Base-by-base conservation (phyloP, 148 eudicot species). In the Camellia sinensis region DNA sequence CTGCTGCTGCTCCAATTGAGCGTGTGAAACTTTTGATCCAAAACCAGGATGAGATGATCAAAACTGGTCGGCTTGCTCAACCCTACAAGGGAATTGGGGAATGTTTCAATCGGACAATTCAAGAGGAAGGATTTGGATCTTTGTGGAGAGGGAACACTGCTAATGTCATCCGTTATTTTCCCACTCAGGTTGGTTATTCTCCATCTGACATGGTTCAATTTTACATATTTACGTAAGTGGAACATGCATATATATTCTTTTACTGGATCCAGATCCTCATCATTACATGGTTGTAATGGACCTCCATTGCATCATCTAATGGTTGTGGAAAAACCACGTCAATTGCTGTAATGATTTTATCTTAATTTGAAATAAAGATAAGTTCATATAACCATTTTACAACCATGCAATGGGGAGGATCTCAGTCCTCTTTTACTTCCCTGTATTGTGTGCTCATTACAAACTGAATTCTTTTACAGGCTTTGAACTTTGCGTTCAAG, bases 1-100 rank as follows among this genome's bases (percentile, higher is more conserved):
- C 97, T n/a, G 97, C 92, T 76, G 97, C 97, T 71, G 97, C 97
- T 52, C 97, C 97, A 4, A 92, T 92, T 67, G 92, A 92, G 83
- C 93, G 97, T 82, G 97, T 92, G 71, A 92, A 92, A 80, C 90
- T 92, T 59, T 88, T 92, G 91, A 90, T 92, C 80, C 97, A 92
- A 81, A 92, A 92, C 79, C 97, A 92, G 84, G 97, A 92, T 78
- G 97, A 92, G 57, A 92, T 92, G 97, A 68, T 92, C 22, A 92
- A 88, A 75, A 9, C 88, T 77, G 97, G 97, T 12, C 89, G 97
- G 72, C 93, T 92, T 9, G 73, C 91, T 74, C 89, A 89, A 61
- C 97, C 93, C 46, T 92, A 92, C 93, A 90, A 89, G 86, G 97
- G 97, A 7, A 92, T 92, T 73, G 92, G 91, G 73, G 93, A 92